Evolutionary conservation across 768 basidiomycete species (phyloP), one percentile per base, ranked within the genome.

Genomic region (Pisolithus marmoratus): DNA sequence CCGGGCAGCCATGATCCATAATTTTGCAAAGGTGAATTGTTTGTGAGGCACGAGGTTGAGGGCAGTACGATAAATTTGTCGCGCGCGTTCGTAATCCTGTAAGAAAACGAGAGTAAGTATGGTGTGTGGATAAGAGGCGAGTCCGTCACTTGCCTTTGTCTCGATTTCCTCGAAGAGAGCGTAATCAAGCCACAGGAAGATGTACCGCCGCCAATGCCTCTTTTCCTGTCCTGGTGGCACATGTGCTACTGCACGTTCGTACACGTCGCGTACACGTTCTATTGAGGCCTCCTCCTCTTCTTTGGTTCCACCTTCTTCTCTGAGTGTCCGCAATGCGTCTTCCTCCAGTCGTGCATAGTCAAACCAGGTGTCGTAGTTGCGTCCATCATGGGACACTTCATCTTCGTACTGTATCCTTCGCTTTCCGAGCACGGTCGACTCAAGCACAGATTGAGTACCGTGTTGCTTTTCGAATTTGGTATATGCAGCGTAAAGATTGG

Each of bases 381-480:
- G 83, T 1, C 91, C 85, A 57, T 98, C 93, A 52, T 95, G 87
- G 9, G 84, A 67, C 2, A 98, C 71, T 69, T 99, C 96, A 57
- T 99, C 96, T 65, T 99, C 96, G 62, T 99, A 98, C 61, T 98
- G 94, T 51, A 99, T 97, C 37, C 96, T 81, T n/a, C 96, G 84
- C 68, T 97, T 99, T 29, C 94, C 94, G 0, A 97, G 79, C 0
- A 99, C 95, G 7, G 96, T 99, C 38, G 83, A 80, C 67, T 97
- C 95, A 23, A 99, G 82, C 0, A 91, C 85, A 4, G 82, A 78
- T 6, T 91, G 84, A 8, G 88, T 85, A 12, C 96, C 96, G 59
- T 94, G 92, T 62, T 98, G 96, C 68, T 99, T 99, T 73, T 98
- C 96, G 56, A 99, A 98, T 65, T 90, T 92, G 20, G 94, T 95